Percentiles rank a stretch among this genome's conserved stretches.
Evolutionary conservation across 768 basidiomycete genomes (phyloP).

Genomic region (Naganishia antarctica): DNA sequence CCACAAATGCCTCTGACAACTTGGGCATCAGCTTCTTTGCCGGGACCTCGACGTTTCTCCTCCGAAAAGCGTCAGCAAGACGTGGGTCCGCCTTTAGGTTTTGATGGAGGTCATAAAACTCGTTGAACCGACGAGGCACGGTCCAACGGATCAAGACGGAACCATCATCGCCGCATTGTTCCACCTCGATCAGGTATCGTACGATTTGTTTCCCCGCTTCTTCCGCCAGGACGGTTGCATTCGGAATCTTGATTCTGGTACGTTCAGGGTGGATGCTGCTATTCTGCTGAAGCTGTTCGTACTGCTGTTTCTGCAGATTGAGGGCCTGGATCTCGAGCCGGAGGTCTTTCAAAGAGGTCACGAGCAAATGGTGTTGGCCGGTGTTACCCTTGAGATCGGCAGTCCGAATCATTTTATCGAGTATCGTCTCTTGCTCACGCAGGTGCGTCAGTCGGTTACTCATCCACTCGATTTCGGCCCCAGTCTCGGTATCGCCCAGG

Average conservation of each 20-base stretch:
- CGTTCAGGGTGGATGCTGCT: constrained; percentile 78
- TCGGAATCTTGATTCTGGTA: constrained; percentile 78
- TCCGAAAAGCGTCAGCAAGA: constrained; percentile 47
- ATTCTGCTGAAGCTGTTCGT: constrained; percentile 87
- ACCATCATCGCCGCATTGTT: constrained; percentile 76
- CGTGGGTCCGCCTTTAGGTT: constrained; percentile 63
- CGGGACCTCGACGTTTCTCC: constrained; percentile 77
- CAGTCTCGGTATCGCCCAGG: constrained; percentile 63
- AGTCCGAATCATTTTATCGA: constrained; percentile 84
- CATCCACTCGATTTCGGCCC: constrained; percentile 76
- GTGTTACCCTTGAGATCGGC: constrained; percentile 89
- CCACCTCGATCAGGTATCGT: constrained; percentile 84
- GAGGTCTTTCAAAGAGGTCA: constrained; percentile 74
- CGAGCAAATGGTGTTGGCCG: constrained; percentile 75
- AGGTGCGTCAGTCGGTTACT: constrained; percentile 69
- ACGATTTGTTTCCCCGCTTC: constrained; percentile 81
- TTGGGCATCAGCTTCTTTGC: constrained; percentile 85
- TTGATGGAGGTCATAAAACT: constrained; percentile 84
- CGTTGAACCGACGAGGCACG: constrained; percentile 86
- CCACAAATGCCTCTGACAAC: constrained; percentile 82
- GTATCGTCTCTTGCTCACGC: constrained; percentile 72
- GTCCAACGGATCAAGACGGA: constrained; percentile 76
- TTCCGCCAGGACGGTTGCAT: constrained; percentile 66
- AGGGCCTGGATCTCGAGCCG: constrained; percentile 75
- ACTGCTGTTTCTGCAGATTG: constrained; percentile 83